phyloP scores from a whole-genome alignment of 2,329 filamentous ascomycete species.

The Fusarium tricinctum region DNA sequence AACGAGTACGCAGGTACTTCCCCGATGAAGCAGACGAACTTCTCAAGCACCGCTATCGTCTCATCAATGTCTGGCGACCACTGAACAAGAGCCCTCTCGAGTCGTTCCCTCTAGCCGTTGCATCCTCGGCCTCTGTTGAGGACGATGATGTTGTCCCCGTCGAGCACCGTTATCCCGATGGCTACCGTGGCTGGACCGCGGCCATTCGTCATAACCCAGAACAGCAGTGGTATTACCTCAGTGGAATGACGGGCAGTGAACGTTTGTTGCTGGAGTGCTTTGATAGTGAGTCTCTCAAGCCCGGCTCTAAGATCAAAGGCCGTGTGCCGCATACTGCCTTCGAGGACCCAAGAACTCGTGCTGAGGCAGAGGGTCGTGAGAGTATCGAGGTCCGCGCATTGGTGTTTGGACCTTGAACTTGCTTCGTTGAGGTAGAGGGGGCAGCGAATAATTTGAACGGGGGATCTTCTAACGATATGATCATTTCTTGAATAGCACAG shows the following conservation, averaged over 20 bases:
- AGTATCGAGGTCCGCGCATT: conserved; percentile 91
- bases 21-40: conserved; percentile 75
- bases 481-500: background rate
- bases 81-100: conserved; percentile 71
- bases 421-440: background rate
- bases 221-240: conserved; percentile 85
- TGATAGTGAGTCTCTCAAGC: conserved; percentile 72
- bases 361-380: conserved; percentile 79
- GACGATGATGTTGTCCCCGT: conserved; percentile 78
- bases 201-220: conserved; percentile 71
- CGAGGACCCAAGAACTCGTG: conserved; percentile 77
- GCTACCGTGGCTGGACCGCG: conserved; percentile 80
- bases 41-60: conserved; percentile 78
- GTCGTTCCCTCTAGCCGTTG: conserved; percentile 76
- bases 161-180: conserved; percentile 76
- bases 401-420: conserved; percentile 76
- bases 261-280: conserved; percentile 66
- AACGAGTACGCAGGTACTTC: conserved; percentile 78
- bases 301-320: conserved; percentile 66
- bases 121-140: conserved; percentile 72
- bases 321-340: conserved; percentile 83
- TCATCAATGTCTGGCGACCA: conserved; percentile 90
- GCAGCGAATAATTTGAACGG: background rate
- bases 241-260: conserved; percentile 44
- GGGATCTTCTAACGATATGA: background rate